Conservation (phyloP, 129 eudicot genomes). For the Chrysanthemum seticuspe region DNA sequence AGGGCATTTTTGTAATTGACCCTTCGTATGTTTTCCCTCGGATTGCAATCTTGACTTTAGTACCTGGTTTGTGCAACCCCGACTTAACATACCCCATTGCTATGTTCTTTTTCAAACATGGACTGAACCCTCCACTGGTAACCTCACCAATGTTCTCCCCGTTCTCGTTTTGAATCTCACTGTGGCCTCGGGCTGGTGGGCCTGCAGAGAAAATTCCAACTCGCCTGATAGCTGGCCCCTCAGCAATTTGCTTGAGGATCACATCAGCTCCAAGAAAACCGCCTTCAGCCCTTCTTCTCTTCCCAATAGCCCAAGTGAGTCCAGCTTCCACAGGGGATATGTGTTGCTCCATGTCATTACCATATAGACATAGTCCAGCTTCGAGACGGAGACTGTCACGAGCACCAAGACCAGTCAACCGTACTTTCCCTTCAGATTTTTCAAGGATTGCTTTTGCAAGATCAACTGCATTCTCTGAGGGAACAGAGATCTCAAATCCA, state of each 20-base stretch:
- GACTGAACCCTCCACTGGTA: conserved; percentile 97
- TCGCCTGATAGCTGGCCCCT: conserved; percentile 81
- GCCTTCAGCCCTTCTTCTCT: conserved; percentile 94
- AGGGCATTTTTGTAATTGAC: conserved; percentile 86
- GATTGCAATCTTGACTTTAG: conserved; percentile 67
- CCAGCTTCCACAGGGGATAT: conserved; percentile 92
- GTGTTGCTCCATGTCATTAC: conserved; percentile 99
- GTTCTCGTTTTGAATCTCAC: conserved; percentile 82
- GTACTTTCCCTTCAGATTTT: conserved; percentile 86
- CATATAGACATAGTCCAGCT: conserved; percentile 91
- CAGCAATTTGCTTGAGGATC: conserved; percentile 85
- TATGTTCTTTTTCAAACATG: conserved; percentile 96
- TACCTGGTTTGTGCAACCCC: conserved; percentile 84
- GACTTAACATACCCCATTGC: conserved; percentile 99
- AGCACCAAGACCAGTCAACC: conserved; percentile 96
- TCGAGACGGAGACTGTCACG: conserved; percentile 98
- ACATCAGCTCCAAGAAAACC: conserved; percentile 97
- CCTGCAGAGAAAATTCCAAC: conserved; percentile 79
- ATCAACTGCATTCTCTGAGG: conserved; percentile 83
- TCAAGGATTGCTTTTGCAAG: conserved; percentile 90
- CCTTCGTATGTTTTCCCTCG: conserved; percentile 86
- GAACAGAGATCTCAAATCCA: conserved; percentile 96
- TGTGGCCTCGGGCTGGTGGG: conserved; percentile 90
- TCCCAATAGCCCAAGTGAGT: conserved; percentile 98
- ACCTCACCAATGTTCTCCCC: conserved; percentile 86